Base-by-base conservation (phyloP, 2,329 filamentous ascomycete genomes). In the Claviceps paspali region DNA sequence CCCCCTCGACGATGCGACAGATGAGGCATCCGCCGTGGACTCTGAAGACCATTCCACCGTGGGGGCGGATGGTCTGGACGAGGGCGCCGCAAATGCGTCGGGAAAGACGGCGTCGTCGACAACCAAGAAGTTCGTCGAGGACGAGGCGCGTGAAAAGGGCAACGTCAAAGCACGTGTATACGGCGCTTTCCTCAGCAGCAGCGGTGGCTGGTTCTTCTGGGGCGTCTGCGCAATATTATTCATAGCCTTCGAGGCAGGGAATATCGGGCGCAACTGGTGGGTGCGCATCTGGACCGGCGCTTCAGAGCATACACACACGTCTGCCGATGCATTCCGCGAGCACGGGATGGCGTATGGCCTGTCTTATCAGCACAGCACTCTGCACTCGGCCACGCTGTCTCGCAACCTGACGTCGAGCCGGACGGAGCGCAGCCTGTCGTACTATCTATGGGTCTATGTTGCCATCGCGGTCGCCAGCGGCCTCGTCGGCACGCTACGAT, bases 111-210 rank as follows among this genome's bases (percentile, higher is more conserved):
- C 62, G 2, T 68, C 67, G 3, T 70, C 70, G 50, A 55, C 57
- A 5, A 67, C 74, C 1, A 76, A 75, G 45, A 80, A 84, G 53
- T 88, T 87, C 45, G 72, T 82, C 19, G 76, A 85, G 49, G 81
- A 85, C 3, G 83, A 91, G 53, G 63, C 61, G n/a, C 70, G 76
- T 39, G 79, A 84, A 50, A 69, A 70, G 37, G 83, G 83, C 1
- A 69, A 76, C 5, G 74, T 88, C 23, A 78, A 78, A 46, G 63
- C 64, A 17, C 63, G 64, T 6, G 68, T 87, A n/a, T 88, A 87
- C 43, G 49, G 62, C 10, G 65, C 67, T 0, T 91, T 87, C 49
- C 55, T 87, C 11, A 64, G 63, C 8, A 72, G 76, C 18, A 81
- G 73, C 43, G 82, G 81, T 12, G 76, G 78, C 8, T 62, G 64